Evolutionary conservation across 192 early-diverging fungal genomes (phyloP).

Genomic region (Coemansia sp.): DNA sequence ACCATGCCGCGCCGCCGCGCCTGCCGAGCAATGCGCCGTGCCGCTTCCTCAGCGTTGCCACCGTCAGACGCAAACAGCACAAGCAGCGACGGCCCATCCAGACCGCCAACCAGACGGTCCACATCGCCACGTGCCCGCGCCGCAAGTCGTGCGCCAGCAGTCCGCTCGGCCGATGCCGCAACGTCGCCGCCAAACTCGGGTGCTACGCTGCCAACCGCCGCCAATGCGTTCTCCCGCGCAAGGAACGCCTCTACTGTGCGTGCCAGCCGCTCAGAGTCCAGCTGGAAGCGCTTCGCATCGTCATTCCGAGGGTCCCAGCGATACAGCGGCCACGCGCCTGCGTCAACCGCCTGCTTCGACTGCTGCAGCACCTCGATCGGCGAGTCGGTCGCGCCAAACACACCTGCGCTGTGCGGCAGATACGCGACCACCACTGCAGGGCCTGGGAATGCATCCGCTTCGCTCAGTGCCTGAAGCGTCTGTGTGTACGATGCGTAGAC

Average conservation of each 20-base stretch:
- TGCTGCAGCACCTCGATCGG: constrained; percentile 81
- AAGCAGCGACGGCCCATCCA: constrained; percentile 76
- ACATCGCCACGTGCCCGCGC: constrained; percentile 67
- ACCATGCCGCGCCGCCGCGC: constrained; percentile 84
- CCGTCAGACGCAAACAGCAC: constrained; percentile 91
- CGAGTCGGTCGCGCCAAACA: constrained; percentile 54
- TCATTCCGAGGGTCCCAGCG: constrained; percentile 82
- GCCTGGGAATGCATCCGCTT: constrained; percentile 87
- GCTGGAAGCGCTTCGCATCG: constrained; percentile 63
- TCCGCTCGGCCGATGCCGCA: constrained; percentile 65
- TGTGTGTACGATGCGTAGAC: constrained; percentile 86
- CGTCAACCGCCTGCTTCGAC: constrained; percentile 87
- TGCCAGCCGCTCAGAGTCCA: constrained; percentile 66
- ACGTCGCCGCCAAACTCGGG: constrained; percentile 62
- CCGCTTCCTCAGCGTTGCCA: constrained; percentile 81
- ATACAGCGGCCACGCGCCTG: constrained; percentile 91
- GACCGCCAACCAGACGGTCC: constrained; percentile 66
- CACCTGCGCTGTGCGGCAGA: constrained; percentile 63
- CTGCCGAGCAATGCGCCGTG: constrained; percentile 78
- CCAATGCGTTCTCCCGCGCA: constrained; percentile 79
- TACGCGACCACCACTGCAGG: constrained; percentile 90
- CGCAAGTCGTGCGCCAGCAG: constrained; percentile 57
- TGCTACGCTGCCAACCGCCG: constrained; percentile 68
- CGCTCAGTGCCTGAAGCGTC: constrained; percentile 81
- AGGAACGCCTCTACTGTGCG: constrained; percentile 79